These are phyloP conservation scores for Cutaneotrichosporon spelunceum DNA, from an alignment of 1,284 basidiomycete genomes.

Conservation along the genomic window DNA sequence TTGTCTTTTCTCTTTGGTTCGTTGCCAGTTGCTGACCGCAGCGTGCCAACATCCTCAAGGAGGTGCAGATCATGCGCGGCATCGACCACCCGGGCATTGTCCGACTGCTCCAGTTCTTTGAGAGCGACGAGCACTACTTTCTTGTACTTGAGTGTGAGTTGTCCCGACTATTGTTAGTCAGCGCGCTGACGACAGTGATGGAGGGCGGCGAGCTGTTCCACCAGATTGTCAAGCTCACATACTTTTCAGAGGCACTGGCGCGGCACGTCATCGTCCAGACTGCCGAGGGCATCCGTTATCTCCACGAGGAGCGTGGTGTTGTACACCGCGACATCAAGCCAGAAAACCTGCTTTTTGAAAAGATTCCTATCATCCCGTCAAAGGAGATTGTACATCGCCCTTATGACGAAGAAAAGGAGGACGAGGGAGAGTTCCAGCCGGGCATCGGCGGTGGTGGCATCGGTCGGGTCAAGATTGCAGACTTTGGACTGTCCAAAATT, in stretches of 20 bases:
- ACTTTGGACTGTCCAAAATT: conserved; percentile 96
- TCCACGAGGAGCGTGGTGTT: conserved; percentile 97
- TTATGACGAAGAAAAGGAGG: conserved; percentile 98
- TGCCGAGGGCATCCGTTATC: conserved; percentile 88
- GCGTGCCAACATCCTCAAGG: conserved; percentile 98
- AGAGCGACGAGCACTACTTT: conserved; percentile 91
- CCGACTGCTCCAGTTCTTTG: conserved; percentile 81
- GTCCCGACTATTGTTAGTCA: not conserved
- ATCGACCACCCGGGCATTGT: conserved; percentile 86
- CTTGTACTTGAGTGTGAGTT: conserved; percentile 82
- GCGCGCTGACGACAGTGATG: conserved; percentile 62
- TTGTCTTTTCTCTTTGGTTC: conserved; percentile 21
- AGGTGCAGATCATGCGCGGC: conserved; percentile 99
- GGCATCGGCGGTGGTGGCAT: conserved; percentile 95
- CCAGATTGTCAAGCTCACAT: conserved; percentile 98
- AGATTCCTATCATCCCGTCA: conserved; percentile 88
- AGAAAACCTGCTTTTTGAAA: conserved; percentile 93
- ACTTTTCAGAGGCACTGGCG: conserved; percentile 92
- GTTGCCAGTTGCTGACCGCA: conserved; percentile 50
- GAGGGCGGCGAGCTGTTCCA: conserved; percentile 98
- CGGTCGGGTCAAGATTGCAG: conserved; percentile 96
- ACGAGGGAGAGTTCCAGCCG: conserved; percentile 92
- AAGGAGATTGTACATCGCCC: conserved; percentile 71
- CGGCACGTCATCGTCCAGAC: conserved; percentile 98
- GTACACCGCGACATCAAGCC: conserved; percentile 92